Base-by-base conservation (phyloP, 2,329 filamentous ascomycete species). In the Zymoseptoria tritici region DNA sequence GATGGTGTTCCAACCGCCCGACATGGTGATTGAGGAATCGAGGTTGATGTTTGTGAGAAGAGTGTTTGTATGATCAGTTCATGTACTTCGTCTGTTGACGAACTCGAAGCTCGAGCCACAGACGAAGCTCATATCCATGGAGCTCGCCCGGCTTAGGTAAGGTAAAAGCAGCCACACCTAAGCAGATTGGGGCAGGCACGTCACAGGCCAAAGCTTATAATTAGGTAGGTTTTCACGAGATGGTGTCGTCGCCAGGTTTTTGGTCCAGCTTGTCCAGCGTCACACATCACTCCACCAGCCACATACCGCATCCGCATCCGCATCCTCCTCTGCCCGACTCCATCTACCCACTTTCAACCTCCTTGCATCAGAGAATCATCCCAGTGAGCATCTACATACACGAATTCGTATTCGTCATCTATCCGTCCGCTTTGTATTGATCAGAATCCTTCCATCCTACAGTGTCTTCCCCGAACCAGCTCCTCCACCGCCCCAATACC, bases 1-100 rank as follows among this genome's bases (percentile, higher is more conserved):
- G 73, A 97, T 97, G 49, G 93, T 97, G 76, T 95, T 96, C 93
- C 93, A 97, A 64, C 93, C 92, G 68, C 86, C 89, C 20, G 70
- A 72, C 70, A 72, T 72, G 52, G 1, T 24, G 22, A 2, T 21
- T 6, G 9, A 2, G 24, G 7, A 9, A 50, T 52, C 52, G 49
- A 19, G 20, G 5, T 49, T 46, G 52, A 21, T 16, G 13, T 29
- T 29, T 29, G 16, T 16, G 5, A 16, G 11, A 6, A 6, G 4
- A 4, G 11, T 16, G 11, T 5, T 42, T 3, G 36, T 42, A 16
- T 42, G 16, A 16, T 42, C 9, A 16, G 16, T 6, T 13, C 16
- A 13, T 42, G 31, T 4, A 3, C n/a, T n/a, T n/a, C n/a, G n/a
- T n/a, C n/a, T 16, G 36, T 46, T 46, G 36, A n/a, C 36, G 36